Conservation (phyloP, 2,329 filamentous ascomycete genomes). For the Colletotrichum filicis region DNA sequence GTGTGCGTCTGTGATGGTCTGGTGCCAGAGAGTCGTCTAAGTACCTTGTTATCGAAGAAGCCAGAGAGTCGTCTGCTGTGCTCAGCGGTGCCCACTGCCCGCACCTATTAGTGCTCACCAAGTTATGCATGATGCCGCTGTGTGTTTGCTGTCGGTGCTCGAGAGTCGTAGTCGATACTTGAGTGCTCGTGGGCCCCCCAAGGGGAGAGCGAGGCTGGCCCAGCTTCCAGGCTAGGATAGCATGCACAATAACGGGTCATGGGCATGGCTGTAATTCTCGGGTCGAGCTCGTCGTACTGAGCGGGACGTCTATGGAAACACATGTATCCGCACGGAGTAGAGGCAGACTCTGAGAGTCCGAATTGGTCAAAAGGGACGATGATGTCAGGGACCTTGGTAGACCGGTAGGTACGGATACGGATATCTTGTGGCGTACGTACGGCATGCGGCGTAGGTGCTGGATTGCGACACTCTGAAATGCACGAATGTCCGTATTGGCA, state of each 20-base stretch:
- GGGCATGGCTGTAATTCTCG: slow-evolving; percentile 9
- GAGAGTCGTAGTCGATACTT: neutral
- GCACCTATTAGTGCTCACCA: neutral
- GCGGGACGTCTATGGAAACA: neutral
- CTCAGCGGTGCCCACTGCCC: neutral
- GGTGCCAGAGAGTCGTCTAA: slow-evolving; percentile 19
- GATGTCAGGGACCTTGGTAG: slow-evolving; percentile 28
- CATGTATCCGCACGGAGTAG: neutral
- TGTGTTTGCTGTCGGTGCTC: neutral
- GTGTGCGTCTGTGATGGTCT: slow-evolving; percentile 4
- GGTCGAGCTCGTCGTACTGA: slow-evolving; percentile 10
- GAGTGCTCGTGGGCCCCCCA: neutral
- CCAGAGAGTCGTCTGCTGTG: slow-evolving; percentile 16
- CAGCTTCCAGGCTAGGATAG: slow-evolving; percentile 4
- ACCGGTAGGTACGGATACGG: neutral
- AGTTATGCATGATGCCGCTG: neutral
- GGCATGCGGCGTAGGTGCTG: neutral
- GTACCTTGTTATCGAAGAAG: no score
- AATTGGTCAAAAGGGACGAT: slow-evolving; percentile 21
- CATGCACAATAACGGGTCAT: slow-evolving; percentile 12
- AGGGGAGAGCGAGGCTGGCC: neutral
- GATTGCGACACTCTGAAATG: neutral
- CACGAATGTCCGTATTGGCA: neutral
- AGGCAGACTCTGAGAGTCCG: neutral
- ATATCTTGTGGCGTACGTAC: neutral